Evolutionary conservation across 495 filamentous ascomycete genomes (phyloP), one percentile per base, ranked within the genome.

Genomic region (Daldinia decipiens): DNA sequence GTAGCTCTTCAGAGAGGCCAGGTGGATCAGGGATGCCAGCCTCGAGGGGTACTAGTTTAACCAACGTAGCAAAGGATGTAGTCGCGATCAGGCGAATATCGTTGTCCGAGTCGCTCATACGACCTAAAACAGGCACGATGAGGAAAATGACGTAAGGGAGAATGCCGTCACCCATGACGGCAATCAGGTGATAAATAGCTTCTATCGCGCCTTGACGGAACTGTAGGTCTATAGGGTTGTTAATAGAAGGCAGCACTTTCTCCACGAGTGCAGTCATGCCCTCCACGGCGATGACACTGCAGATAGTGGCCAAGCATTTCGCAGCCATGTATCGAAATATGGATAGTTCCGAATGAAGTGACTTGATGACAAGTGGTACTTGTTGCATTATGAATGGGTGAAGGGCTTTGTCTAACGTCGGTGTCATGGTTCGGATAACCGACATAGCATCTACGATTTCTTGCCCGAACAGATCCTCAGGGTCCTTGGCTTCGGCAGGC

Each of bases 51-150:
- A 99, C 95, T n/a, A 99, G 87, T 76, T 98, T 98, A 74, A 99
- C 96, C 4, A 99, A 84, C 0, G 95, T 98, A 0, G 95, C 95
- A 71, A 99, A 99, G 12, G 94, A 96, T 1, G 96, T 99, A 0
- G 95, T 99, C 3, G 95, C 94, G 62, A 99, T 91, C 24, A 99
- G 87, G 43, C 95, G 89, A 58, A 98, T 89, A 73, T 98, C 94
- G 71, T 94, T 94, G 79, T 99, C 95, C 0, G 95, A 95, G 78
- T 99, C 95, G 77, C 94, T 98, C 95, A 99, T 99, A n/a, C 95
- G 89, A 40, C 95, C 95, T 58, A 99, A 86, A 4, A 99, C 95
- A 3, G 95, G 95, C n/a, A 98, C 95, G 51, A 99, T 95, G 60
- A 99, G 87, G 88, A 99, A 98, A 72, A 99, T 98, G 62, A 99